Base-by-base conservation (phyloP, 1,284 basidiomycete genomes). In the Vanrija pseudolonga region DNA sequence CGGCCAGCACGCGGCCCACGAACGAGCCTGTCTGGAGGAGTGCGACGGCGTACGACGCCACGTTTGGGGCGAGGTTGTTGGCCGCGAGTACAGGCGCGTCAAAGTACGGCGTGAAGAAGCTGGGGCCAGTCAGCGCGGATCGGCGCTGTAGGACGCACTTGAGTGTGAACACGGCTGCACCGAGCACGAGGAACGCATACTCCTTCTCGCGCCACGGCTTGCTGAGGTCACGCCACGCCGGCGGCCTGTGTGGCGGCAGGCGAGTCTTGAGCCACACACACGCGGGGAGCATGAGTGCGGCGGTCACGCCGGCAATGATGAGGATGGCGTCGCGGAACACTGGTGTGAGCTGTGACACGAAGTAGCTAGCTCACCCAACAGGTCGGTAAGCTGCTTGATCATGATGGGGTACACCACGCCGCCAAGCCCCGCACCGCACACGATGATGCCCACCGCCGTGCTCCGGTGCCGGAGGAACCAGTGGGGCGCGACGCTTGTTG, bases 391-490 rank as follows among this genome's bases (percentile, higher is more conserved):
- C 66, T 68, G 45, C 44, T 69, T 64, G 24, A 76, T 53, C 47
- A 67, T 61, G 46, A 76, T 67, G 17, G 74, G 74, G 51, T 74
- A 72, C 45, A 74, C 64, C 18, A 76, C 67, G 14, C 74, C 74
- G 12, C 69, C 71, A 7, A 73, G 50, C 11, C 73, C 74, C 23
- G 64, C 65, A 14, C 74, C 74, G 36, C 63, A 65, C 5, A 70
- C 62, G 23, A 73, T 70, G 49, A 74, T 64, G 1, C 71, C 74
- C 1, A 73, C 63, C 0, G 74, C 74, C 0, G 68, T 72, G 9
- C 65, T 61, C 26, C 72, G 61, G 22, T 59, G 62, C 18, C 62
- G 56, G 43, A 71, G 53, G 58, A 76, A 76, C 74, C 74, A 76
- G 46, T 74, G 74, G 0, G 67, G 66, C 1, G 63, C 65, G 11